Conservation (phyloP, 208 protist genomes). For the Crithidia fasciculata region DNA sequence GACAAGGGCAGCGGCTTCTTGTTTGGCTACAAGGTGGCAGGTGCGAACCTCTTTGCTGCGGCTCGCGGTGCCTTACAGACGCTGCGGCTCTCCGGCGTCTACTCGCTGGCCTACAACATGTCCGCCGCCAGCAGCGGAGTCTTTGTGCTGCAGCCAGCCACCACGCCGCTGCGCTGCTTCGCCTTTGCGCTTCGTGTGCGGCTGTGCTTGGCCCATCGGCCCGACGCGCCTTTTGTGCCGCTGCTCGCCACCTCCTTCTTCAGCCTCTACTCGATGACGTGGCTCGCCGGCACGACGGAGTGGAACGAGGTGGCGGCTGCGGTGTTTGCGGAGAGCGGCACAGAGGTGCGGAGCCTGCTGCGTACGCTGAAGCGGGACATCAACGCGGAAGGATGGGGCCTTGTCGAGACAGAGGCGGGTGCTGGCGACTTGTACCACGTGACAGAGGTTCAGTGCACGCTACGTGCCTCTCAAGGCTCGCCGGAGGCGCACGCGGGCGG, state of each 20-base stretch:
- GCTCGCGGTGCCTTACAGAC: slow-evolving; percentile 18
- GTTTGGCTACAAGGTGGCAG: slow-evolving; percentile 34
- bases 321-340: slow-evolving; percentile 19
- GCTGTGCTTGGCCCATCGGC: slow-evolving; percentile 36
- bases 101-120: slow-evolving; percentile 34
- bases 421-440: slow-evolving; percentile 41
- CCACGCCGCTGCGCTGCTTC: slow-evolving; percentile 2
- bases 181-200: slow-evolving; percentile 23
- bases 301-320: slow-evolving; percentile 23
- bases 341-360: slow-evolving; percentile 30
- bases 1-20: slow-evolving; percentile 2
- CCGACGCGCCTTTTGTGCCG: slow-evolving; percentile 30
- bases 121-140: slow-evolving; percentile 29
- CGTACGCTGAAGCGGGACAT: slow-evolving; percentile 43
- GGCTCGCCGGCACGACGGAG: slow-evolving; percentile 4
- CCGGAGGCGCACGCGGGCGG: not conserved
- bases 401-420: slow-evolving; percentile 39
- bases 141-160: slow-evolving; percentile 22
- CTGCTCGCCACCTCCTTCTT: slow-evolving; percentile 63
- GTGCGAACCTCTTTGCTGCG: slow-evolving; percentile 4
- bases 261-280: slow-evolving; percentile 38
- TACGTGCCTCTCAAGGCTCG: not conserved
- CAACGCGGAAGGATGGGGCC: slow-evolving; percentile 65
- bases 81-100: slow-evolving; percentile 11
- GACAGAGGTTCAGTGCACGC: slow-evolving; percentile 1